Percentiles rank a stretch among this genome's conserved stretches.
phyloP scores from a whole-genome alignment of 2,329 filamentous ascomycete genomes.

The Xylogone sp. region DNA sequence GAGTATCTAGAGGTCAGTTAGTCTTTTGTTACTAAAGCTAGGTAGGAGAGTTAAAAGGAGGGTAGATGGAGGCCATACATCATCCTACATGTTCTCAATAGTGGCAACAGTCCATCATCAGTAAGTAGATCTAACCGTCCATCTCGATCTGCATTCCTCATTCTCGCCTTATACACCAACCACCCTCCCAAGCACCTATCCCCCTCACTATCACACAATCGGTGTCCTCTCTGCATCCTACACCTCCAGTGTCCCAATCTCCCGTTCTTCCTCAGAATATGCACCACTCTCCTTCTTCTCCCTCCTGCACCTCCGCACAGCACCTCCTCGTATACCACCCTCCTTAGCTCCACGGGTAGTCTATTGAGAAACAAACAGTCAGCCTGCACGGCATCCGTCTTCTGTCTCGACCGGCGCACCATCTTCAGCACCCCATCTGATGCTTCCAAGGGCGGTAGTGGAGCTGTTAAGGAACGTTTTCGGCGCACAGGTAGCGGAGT shows the following conservation, averaged over 20 bases:
- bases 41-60: not conserved
- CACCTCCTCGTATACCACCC: conserved; percentile 15
- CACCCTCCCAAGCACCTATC: conserved; percentile 10
- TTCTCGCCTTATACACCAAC: conserved; percentile 10
- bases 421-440: conserved; percentile 6
- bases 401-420: conserved; percentile 10
- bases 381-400: conserved; percentile 9
- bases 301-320: conserved; percentile 10
- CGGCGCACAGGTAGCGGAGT: conserved; percentile 9
- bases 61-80: conserved; percentile 5
- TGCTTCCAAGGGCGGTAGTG: conserved; percentile 11
- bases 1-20: conserved; percentile 12
- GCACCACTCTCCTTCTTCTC: conserved; percentile 7
- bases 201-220: conserved; percentile 10
- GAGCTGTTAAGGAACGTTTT: conserved; percentile 13
- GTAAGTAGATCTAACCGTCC: conserved; percentile 13
- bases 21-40: not conserved
- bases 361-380: conserved; percentile 7
- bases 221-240: conserved; percentile 12
- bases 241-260: conserved; percentile 14
- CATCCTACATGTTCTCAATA: conserved; percentile 14
- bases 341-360: conserved; percentile 14
- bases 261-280: conserved; percentile 12
- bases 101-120: conserved; percentile 12
- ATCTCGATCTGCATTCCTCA: conserved; percentile 6